These are phyloP conservation scores for Penicillium polonicum DNA, from an alignment of 2,329 filamentous ascomycete species.

Conservation along the genomic window DNA sequence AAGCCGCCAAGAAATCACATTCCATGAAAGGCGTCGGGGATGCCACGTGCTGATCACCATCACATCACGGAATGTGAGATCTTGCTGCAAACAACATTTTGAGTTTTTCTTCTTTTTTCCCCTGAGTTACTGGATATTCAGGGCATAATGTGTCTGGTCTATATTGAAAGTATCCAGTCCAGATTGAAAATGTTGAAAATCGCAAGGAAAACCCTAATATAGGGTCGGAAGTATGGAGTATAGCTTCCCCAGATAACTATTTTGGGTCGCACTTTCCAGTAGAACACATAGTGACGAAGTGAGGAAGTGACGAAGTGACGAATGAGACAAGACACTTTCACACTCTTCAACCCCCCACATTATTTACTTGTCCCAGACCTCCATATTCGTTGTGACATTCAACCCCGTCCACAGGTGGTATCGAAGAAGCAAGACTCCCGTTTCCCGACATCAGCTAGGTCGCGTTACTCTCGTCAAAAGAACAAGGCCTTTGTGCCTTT, in stretches of 20 bases:
- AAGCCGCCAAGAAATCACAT: slow-evolving; percentile 2
- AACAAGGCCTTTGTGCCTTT: slow-evolving; percentile 18
- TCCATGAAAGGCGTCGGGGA: neutral
- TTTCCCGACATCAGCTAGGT: slow-evolving; percentile 1
- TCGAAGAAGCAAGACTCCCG: neutral
- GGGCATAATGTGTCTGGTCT: neutral
- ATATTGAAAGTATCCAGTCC: neutral
- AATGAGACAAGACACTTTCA: neutral
- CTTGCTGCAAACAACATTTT: slow-evolving; percentile 4
- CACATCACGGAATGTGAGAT: slow-evolving; percentile 4
- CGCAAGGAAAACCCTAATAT: neutral
- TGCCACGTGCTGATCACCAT: slow-evolving; percentile 4
- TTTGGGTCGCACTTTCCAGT: neutral
- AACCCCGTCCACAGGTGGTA: neutral
- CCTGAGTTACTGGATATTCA: neutral
- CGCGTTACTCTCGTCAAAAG: slow-evolving; percentile 2
- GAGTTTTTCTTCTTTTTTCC: neutral
- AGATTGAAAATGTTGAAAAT: neutral
- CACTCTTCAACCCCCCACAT: neutral
- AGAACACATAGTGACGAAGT: slow-evolving; percentile 1
- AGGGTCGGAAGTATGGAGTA: neutral
- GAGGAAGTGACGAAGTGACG: neutral
- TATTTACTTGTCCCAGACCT: neutral
- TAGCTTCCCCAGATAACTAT: neutral
- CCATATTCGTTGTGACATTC: neutral